These are phyloP conservation scores for Curvularia spicifera DNA, from an alignment of 2,329 filamentous ascomycete genomes.

Conservation along the genomic window DNA sequence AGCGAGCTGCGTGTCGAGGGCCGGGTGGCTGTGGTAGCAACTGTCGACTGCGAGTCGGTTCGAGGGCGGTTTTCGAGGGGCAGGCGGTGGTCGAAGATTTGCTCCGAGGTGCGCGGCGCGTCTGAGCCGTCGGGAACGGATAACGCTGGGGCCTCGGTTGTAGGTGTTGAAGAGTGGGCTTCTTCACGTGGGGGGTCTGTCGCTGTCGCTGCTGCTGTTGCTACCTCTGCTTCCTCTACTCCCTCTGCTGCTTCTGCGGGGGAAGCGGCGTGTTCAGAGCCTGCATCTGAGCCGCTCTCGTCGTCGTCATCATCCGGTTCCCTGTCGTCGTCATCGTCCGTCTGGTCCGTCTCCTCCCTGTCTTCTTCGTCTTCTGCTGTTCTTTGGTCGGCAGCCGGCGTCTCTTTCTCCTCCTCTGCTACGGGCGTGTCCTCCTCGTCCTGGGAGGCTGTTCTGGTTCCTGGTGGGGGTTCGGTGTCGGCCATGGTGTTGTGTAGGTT, in stretches of 20 bases:
- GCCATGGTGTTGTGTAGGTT: slow-evolving; percentile 40
- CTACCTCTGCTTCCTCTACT: slow-evolving; percentile 2
- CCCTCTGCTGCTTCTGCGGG: slow-evolving; percentile 9
- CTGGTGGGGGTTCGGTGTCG: slow-evolving; percentile 36
- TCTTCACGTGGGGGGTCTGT: slow-evolving; percentile 24
- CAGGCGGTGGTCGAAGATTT: slow-evolving; percentile 45
- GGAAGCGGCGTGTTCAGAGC: slow-evolving; percentile 29
- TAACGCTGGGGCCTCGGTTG: slow-evolving; percentile 34
- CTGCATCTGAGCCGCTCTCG: slow-evolving; percentile 22
- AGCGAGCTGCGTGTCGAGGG: slow-evolving; percentile 83
- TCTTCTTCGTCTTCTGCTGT: slow-evolving; percentile 13
- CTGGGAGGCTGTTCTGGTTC: slow-evolving; percentile 3
- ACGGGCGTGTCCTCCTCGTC: slow-evolving; percentile 15
- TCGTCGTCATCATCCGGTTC: slow-evolving; percentile 10
- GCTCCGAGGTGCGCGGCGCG: slow-evolving; percentile 42
- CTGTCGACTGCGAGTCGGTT: slow-evolving; percentile 67
- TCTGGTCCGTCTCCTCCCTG: neutral
- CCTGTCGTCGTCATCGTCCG: slow-evolving; percentile 15
- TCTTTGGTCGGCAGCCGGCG: slow-evolving; percentile 2
- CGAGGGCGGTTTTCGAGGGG: slow-evolving; percentile 51
- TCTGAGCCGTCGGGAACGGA: slow-evolving; percentile 35
- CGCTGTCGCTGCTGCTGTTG: slow-evolving; percentile 16
- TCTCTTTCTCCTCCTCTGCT: neutral
- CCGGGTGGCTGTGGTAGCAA: slow-evolving; percentile 56
- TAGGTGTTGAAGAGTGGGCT: slow-evolving; percentile 28